Percentiles rank a stretch among this genome's conserved stretches.
These are phyloP conservation scores for Talaromyces sp. DNA, from an alignment of 2,329 filamentous ascomycete genomes.

Conservation along the genomic window DNA sequence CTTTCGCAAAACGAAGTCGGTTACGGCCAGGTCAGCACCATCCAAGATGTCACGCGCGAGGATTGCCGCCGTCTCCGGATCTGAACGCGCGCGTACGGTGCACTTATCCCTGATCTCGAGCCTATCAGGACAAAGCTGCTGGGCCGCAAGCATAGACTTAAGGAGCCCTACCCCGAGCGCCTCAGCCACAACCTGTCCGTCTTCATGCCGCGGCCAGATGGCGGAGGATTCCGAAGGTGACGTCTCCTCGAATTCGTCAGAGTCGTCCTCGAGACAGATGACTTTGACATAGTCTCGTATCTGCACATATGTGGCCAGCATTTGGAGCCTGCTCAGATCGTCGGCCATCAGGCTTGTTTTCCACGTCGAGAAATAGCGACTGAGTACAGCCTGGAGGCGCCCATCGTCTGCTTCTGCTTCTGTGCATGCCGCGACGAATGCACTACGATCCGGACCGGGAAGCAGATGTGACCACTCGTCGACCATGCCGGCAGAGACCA, in stretches of 20 bases:
- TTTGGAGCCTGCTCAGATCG: constrained; percentile 10
- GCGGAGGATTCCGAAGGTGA: constrained; percentile 1
- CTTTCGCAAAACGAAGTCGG: neutral
- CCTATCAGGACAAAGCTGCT: constrained; percentile 3
- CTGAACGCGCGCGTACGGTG: too few relatives aligned
- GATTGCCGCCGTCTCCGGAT: neutral
- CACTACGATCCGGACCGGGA: constrained; percentile 4
- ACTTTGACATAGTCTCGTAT: constrained; percentile 9
- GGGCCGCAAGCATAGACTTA: constrained; percentile 1
- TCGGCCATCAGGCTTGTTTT: constrained; percentile 10
- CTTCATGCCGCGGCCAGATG: constrained; percentile 7
- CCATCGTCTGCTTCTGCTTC: constrained; percentile 3
- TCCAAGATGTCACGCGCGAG: neutral
- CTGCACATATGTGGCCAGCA: constrained; percentile 2
- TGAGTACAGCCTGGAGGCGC: constrained; percentile 7
- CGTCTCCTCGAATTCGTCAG: neutral
- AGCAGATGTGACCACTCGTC: constrained; percentile 8
- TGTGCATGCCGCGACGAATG: constrained; percentile 9
- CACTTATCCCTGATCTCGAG: constrained; percentile 2
- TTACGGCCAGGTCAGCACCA: neutral
- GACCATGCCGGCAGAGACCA: constrained; percentile 2
- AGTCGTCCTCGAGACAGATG: neutral
- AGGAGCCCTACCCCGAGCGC: constrained; percentile 1
- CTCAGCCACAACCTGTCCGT: neutral
- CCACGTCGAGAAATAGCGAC: constrained; percentile 9